A percentile compares a stretch with the other conserved stretches of the same genome.
Evolutionary conservation across 805 yeast species (phyloP).

Genomic region (Wickerhamomyces rabaulensis): DNA sequence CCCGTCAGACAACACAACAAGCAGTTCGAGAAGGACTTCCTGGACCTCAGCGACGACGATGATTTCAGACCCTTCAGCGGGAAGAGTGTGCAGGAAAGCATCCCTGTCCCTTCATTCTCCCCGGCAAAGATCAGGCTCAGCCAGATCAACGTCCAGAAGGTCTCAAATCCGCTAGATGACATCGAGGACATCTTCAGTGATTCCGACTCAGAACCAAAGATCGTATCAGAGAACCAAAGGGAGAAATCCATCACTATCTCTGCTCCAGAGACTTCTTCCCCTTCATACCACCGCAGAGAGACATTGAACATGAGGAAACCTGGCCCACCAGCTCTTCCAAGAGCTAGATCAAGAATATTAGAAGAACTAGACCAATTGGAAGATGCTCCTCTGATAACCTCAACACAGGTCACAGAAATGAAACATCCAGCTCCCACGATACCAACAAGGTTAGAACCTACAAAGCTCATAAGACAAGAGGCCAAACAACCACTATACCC

Average conservation of each 20-base stretch:
- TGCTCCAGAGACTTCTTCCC: conserved; percentile 24
- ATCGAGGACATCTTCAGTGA: conserved; percentile 10
- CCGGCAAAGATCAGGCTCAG: not conserved
- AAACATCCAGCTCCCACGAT: not conserved
- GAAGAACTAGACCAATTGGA: not conserved
- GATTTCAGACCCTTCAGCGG: not conserved
- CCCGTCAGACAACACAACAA: conserved; percentile 11
- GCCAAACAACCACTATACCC: not conserved
- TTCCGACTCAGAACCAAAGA: not conserved
- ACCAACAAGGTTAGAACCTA: not conserved
- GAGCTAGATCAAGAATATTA: not conserved
- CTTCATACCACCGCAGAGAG: conserved; percentile 23
- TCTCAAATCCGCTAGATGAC: not conserved
- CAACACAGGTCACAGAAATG: not conserved
- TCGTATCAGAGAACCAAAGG: not conserved
- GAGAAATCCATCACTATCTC: conserved; percentile 5
- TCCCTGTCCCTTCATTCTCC: not conserved
- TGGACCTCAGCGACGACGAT: conserved; percentile 8
- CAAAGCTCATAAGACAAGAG: not conserved
- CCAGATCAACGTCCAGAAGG: not conserved
- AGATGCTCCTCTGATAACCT: not conserved
- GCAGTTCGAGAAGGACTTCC: conserved; percentile 17
- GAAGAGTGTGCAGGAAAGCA: not conserved
- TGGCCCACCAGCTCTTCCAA: not conserved
- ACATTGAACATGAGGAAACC: conserved; percentile 5